Evolutionary conservation across 306 rosid species (phyloP).

Genomic region (Sesbania bispinosa): DNA sequence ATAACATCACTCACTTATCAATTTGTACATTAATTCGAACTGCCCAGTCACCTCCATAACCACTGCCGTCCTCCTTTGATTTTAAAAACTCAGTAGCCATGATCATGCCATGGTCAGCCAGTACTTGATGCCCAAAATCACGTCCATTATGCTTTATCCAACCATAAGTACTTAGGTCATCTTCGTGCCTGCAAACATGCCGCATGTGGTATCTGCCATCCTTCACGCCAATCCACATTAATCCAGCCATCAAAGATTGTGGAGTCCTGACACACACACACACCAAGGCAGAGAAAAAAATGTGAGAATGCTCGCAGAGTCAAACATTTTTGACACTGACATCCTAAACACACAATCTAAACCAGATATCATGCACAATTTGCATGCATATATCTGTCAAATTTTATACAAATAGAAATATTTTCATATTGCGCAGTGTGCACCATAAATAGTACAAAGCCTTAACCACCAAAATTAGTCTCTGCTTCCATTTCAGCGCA

Average conservation of each 20-base stretch:
- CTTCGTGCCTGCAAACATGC: conserved; percentile 71
- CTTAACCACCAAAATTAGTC: conserved; percentile 14
- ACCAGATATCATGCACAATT: not conserved
- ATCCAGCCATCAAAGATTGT: conserved; percentile 81
- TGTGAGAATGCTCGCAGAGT: conserved; percentile 8
- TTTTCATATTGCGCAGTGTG: not conserved
- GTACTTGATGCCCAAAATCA: conserved; percentile 73
- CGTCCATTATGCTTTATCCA: conserved; percentile 89
- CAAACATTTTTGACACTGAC: not conserved
- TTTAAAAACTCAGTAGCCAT: conserved; percentile 77
- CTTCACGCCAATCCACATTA: conserved; percentile 92
- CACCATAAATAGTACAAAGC: not conserved
- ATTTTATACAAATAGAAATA: not conserved
- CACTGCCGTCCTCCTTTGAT: conserved; percentile 70
- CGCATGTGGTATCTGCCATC: conserved; percentile 54
- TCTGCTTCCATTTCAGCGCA: conserved; percentile 2
- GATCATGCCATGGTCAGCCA: conserved; percentile 70
- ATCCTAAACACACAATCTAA: conserved; percentile 1
- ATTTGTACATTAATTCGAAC: conserved; percentile 56
- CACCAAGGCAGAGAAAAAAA: not conserved
- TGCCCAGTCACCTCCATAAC: conserved; percentile 98
- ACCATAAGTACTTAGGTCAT: conserved; percentile 76
- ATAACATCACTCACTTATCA: conserved; percentile 49
- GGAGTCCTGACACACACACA: conserved; percentile 63
- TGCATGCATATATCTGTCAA: conserved; percentile 1